Base-by-base conservation (phyloP, 257 asterid species). In the Nicotiana otophora region DNA sequence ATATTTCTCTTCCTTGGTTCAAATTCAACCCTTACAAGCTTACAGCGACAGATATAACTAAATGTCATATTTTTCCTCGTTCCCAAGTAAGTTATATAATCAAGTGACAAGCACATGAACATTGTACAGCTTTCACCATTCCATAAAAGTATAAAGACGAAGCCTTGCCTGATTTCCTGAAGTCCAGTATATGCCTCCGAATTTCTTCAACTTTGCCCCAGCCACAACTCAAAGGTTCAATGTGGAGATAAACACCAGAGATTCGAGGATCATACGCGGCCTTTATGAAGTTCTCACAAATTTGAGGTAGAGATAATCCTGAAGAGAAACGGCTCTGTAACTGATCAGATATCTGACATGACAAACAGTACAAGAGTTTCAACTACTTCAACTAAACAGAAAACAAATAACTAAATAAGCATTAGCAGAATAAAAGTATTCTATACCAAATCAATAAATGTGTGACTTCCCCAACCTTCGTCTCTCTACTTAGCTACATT, bases 141-240 rank as follows among this genome's bases (percentile, higher is more conserved):
- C 28, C 80, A 26, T 28, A 48, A 15, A 74, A 51, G 14, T 51
- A 51, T 8, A 62, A 51, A 6, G 46, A 64, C 16, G 11, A 48
- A 34, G 1, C 77, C 77, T 81, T 69, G 92, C 99, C 99, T 91
- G 99, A 96, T 91, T 96, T 96, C 87, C 86, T 94, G 82, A 92
- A 96, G 87, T 93, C 95, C 85, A 91, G 76, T n/a, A 96, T 65
- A 81, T 96, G 98, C 90, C 99, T 92, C 82, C 92, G 90, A 82
- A 96, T 94, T 87, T 96, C 99, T 90, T 96, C 99, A 82, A 90
- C 96, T 87, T 94, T 96, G 16, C 98, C 99, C 99, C 99, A 96
- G 51, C 99, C 99, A 82, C 98, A 93, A 82, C 33, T 88, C 91
- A 96, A 87, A 5, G 92, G 93, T 85, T 94, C 99, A 84, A 96